Evolutionary conservation across 2,329 filamentous ascomycete genomes (phyloP).

Genomic region (Lachnellula occidentalis): DNA sequence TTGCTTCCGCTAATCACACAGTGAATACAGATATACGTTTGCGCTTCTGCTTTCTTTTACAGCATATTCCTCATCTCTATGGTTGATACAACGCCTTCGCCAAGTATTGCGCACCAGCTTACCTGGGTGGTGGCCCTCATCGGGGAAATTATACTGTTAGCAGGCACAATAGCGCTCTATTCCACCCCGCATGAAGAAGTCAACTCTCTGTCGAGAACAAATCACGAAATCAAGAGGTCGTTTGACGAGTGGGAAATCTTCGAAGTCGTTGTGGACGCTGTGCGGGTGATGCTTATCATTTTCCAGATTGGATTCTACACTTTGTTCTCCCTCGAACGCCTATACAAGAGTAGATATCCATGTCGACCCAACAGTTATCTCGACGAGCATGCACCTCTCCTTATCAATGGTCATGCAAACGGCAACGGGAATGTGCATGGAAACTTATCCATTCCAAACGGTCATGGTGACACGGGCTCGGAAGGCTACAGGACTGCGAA

Average conservation of each 20-base stretch:
- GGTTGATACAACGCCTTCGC: constrained; percentile 75
- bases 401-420: constrained; percentile 39
- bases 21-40: constrained; percentile 66
- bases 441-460: constrained; percentile 36
- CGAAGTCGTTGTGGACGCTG: constrained; percentile 60
- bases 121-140: constrained; percentile 72
- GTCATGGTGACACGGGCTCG: constrained; percentile 3
- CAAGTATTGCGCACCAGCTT: constrained; percentile 71
- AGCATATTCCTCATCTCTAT: constrained; percentile 80
- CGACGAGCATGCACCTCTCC: constrained; percentile 58
- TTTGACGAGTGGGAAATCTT: constrained; percentile 52
- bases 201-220: constrained; percentile 36
- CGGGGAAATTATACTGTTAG: constrained; percentile 68
- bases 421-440: constrained; percentile 28
- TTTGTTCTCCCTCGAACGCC: constrained; percentile 40
- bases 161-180: constrained; percentile 63
- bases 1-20: constrained; percentile 11
- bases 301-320: constrained; percentile 51
- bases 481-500: constrained; percentile 26
- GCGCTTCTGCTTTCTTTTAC: constrained; percentile 82
- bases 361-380: constrained; percentile 8
- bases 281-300: constrained; percentile 62
- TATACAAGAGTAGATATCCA: constrained; percentile 15
- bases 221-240: constrained; percentile 36
- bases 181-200: constrained; percentile 57